Base-by-base conservation (phyloP, 1,284 basidiomycete species). In the Salmacisia buchloeana region DNA sequence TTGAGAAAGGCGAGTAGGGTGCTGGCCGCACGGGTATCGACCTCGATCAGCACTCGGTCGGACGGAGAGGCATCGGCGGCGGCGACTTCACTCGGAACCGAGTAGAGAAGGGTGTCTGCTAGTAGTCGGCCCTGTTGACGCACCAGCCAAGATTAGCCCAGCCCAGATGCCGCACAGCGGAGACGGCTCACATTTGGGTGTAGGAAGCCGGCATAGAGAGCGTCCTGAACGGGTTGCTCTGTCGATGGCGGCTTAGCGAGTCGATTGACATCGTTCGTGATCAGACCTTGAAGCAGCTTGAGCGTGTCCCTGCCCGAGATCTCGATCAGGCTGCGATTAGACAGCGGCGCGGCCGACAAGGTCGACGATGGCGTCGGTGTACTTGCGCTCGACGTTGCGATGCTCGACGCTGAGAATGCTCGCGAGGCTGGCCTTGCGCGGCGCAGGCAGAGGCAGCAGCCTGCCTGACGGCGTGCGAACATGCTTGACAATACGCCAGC, bases 221-320 rank as follows among this genome's bases (percentile, higher is more conserved):
- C 87, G 39, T 84, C 82, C 60, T 80, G 82, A 23, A 59, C 36
- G 61, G 3, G 21, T 29, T 43, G 58, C n/a, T 29, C 34, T 1
- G 63, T 29, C 7, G 27, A 36, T 12, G 23, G 85, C 58, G 57
- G 60, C 15, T 63, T 9, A 18, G 27, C 62, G 23, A 77, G 45
- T 15, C 58, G 31, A 21, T 56, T 33, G 3, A 81, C 73, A 89
- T 85, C 71, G 83, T 86, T 76, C 83, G 85, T 84, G 54, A 94
- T 84, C 52, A 96, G 82, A 21, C 94, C 94, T 78, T 97, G 91
- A 64, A 97, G 85, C 76, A 97, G 96, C 66, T 88, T 88, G 25
- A 86, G 81, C 2, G 90, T 88, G 68, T 97, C 91, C 12, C 87
- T 86, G 27, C 94, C 94, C 13, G 86, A 85, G 27, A 97, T 82